Percentiles rank a stretch among this genome's conserved stretches.
phyloP scores from a whole-genome alignment of 2,329 filamentous ascomycete species.

The Samsoniella hepiali region DNA sequence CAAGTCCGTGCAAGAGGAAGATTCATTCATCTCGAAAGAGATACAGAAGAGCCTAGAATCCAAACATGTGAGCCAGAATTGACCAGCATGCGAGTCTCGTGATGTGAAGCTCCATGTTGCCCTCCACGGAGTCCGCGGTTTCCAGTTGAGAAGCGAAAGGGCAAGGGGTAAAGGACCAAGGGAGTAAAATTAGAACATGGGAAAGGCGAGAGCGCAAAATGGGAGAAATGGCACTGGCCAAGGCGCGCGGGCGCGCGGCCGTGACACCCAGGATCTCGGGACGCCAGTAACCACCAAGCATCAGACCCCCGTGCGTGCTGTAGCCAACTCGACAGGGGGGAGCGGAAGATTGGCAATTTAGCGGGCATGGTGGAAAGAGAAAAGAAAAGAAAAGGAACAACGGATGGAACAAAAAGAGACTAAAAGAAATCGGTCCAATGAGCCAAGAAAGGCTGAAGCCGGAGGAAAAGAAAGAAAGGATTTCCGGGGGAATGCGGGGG shows the following conservation, averaged over 20 bases:
- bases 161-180: no score
- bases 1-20: background rate
- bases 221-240: background rate
- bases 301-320: background rate
- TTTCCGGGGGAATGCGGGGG: slow-evolving; percentile 7
- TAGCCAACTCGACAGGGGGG: background rate
- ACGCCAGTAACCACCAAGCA: background rate
- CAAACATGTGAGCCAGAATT: background rate
- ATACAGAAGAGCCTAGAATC: background rate
- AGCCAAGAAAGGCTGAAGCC: background rate
- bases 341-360: background rate
- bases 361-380: background rate
- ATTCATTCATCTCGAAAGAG: background rate
- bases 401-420: background rate
- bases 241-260: background rate
- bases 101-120: background rate
- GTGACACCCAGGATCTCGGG: background rate
- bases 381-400: background rate
- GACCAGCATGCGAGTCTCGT: background rate
- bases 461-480: background rate
- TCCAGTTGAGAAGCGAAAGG: background rate
- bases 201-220: background rate
- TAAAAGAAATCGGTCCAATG: background rate
- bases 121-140: background rate
- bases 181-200: background rate